Percentiles rank a stretch among this genome's conserved stretches.
Conservation (phyloP, 2,329 filamentous ascomycete species). For the Aspergillaceae sp. region DNA sequence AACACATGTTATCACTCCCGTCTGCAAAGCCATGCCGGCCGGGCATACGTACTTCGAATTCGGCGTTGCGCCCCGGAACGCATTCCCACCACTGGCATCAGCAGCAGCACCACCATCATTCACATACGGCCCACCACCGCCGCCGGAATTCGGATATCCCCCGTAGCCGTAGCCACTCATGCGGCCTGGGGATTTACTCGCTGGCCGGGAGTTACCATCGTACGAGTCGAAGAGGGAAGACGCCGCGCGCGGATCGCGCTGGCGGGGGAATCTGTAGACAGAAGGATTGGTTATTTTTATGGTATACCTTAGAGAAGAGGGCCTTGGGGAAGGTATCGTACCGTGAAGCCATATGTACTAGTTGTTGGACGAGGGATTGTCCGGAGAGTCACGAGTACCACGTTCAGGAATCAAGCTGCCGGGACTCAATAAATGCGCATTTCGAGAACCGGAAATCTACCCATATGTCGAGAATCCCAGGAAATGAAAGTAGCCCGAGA, state of each 20-base stretch:
- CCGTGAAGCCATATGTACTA: conserved; percentile 28
- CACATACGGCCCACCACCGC: conserved; percentile 15
- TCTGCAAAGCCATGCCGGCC: not conserved
- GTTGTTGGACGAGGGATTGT: too few species aligned
- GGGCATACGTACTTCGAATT: conserved; percentile 51
- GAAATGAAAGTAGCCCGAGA: too few species aligned
- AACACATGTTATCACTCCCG: not conserved
- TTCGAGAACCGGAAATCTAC: not conserved
- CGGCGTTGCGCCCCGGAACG: conserved; percentile 57
- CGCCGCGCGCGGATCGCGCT: conserved; percentile 57
- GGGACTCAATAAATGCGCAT: not conserved
- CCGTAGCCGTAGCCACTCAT: conserved; percentile 46
- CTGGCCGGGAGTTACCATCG: conserved; percentile 44
- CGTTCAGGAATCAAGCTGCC: not conserved
- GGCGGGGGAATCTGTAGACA: conserved; percentile 53
- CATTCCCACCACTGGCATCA: conserved; percentile 14
- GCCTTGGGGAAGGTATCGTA: conserved; percentile 10
- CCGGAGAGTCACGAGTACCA: too few species aligned
- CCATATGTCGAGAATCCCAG: not conserved
- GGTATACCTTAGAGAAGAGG: not conserved
- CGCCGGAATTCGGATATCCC: conserved; percentile 16
- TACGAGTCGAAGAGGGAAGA: conserved; percentile 70
- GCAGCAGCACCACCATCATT: conserved; percentile 14
- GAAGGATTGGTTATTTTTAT: too few species aligned
- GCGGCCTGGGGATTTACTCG: conserved; percentile 31